phyloP scores from a whole-genome alignment of 345 rosid species.

The Sisymbrium irio region DNA sequence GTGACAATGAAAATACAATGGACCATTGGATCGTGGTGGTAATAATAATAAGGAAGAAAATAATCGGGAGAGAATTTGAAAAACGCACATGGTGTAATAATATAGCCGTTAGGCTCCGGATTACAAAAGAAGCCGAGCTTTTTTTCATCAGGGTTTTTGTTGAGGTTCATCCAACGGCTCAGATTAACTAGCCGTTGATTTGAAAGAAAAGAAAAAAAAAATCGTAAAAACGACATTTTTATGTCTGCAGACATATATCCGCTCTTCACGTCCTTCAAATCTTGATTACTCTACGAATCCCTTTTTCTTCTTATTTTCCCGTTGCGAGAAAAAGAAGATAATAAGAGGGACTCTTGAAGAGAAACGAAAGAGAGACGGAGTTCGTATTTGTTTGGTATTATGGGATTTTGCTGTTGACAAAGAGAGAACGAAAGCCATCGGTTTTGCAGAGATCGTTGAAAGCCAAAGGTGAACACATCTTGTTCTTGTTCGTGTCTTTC shows the following conservation, averaged over 20 bases:
- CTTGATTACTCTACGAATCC: slow-evolving; percentile 7
- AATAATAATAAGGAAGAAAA: slow-evolving; percentile 23
- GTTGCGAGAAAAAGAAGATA: slow-evolving; percentile 12
- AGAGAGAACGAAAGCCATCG: not conserved
- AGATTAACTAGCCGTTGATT: slow-evolving; percentile 66
- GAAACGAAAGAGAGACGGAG: slow-evolving; percentile 11
- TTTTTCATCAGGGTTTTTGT: slow-evolving; percentile 17
- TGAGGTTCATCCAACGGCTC: slow-evolving; percentile 53
- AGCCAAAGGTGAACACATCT: slow-evolving; percentile 22
- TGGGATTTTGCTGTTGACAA: slow-evolving; percentile 34
- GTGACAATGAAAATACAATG: slow-evolving; percentile 15
- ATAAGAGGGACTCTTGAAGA: slow-evolving; percentile 21
- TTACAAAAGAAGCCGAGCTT: slow-evolving; percentile 30
- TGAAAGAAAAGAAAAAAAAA: too few species aligned
- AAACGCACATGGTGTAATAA: slow-evolving; percentile 37
- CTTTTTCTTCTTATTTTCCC: not conserved
- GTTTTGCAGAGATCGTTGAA: not conserved
- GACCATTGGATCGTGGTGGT: not conserved
- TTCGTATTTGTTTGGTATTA: slow-evolving; percentile 12
- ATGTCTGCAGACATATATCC: slow-evolving; percentile 60
- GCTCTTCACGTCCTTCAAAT: slow-evolving; percentile 44
- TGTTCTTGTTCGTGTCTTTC: slow-evolving; percentile 37
- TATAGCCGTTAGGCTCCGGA: slow-evolving; percentile 47
- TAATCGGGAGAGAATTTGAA: slow-evolving; percentile 20
- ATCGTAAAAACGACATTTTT: not conserved